Evolutionary conservation across 176 grass and related monocot species (phyloP).

Genomic region (Aegilops sharonensis): DNA sequence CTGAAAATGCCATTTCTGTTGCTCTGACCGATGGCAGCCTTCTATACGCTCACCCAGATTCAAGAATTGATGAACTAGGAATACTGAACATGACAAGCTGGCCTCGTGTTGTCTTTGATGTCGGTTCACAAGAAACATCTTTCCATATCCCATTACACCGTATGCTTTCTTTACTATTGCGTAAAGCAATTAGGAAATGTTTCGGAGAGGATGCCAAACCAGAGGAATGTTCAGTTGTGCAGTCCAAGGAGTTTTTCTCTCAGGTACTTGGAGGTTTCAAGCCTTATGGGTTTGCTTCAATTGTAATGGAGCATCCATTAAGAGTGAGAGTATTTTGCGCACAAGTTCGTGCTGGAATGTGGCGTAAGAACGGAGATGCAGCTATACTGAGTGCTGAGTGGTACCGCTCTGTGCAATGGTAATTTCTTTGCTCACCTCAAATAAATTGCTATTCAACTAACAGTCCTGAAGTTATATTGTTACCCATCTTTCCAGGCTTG

Average conservation of each 20-base stretch:
- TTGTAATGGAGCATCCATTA: constrained; percentile 98
- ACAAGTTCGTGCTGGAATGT: constrained; percentile 97
- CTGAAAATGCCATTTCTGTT: constrained; percentile 48
- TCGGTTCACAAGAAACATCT: constrained; percentile 93
- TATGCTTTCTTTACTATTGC: constrained; percentile 84
- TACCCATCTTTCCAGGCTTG: constrained; percentile 65
- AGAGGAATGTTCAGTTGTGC: constrained; percentile 41
- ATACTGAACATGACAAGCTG: constrained; percentile 63
- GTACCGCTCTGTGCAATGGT: constrained; percentile 92
- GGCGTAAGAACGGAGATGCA: constrained; percentile 97
- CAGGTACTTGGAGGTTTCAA: constrained; percentile 55
- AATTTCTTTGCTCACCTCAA: constrained; percentile 32
- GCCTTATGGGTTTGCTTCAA: constrained; percentile 70
- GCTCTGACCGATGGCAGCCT: constrained; percentile 59
- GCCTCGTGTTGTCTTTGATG: constrained; percentile 83
- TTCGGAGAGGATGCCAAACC: constrained; percentile 60
- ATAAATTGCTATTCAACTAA: constrained; percentile 21
- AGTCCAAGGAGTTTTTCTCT: constrained; percentile 62
- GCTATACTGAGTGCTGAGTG: constrained; percentile 77
- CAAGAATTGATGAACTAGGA: constrained; percentile 62
- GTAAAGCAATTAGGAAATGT: constrained; percentile 62
- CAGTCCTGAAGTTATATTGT: constrained; percentile 28
- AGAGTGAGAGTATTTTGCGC: constrained; percentile 89
- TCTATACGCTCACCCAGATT: constrained; percentile 56
- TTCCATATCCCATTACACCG: constrained; percentile 97